phyloP scores from a whole-genome alignment of 2,329 filamentous ascomycete species.

The Dactylellina parvicollis region DNA sequence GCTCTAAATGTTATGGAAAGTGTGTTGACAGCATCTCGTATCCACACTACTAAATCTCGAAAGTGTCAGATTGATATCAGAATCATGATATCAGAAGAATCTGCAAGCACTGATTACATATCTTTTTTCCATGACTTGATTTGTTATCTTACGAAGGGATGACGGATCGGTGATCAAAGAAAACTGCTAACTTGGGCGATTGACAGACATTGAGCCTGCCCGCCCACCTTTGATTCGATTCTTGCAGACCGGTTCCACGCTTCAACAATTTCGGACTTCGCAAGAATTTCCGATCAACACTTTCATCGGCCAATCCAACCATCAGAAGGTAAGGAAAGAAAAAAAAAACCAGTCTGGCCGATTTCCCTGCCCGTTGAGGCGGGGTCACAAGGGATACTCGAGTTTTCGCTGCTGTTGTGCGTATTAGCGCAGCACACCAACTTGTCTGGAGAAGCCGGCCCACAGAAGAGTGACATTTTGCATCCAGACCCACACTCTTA shows the following conservation, averaged over 20 bases:
- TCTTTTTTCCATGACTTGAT: background rate
- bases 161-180: constrained; percentile 22
- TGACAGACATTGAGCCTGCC: constrained; percentile 12
- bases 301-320: constrained; percentile 49
- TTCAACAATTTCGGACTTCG: constrained; percentile 26
- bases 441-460: constrained; percentile 47
- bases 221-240: constrained; percentile 9
- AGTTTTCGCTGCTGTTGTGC: constrained; percentile 1
- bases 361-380: constrained; percentile 35
- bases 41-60: background rate
- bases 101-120: background rate
- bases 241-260: constrained; percentile 9
- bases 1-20: background rate
- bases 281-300: constrained; percentile 40
- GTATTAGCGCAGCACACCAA: constrained; percentile 51
- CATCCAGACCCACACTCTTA: constrained; percentile 46
- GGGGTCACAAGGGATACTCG: constrained; percentile 51
- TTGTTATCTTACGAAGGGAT: constrained; percentile 15
- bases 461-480: constrained; percentile 52
- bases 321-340: constrained; percentile 8
- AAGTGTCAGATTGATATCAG: constrained; percentile 40
- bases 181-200: constrained; percentile 13
- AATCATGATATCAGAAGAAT: constrained; percentile 37
- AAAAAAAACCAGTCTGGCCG: constrained; percentile 9
- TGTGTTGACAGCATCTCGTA: constrained; percentile 21